Conservation (phyloP, 2,329 filamentous ascomycete genomes). For the Emmonsiellopsis sp. region DNA sequence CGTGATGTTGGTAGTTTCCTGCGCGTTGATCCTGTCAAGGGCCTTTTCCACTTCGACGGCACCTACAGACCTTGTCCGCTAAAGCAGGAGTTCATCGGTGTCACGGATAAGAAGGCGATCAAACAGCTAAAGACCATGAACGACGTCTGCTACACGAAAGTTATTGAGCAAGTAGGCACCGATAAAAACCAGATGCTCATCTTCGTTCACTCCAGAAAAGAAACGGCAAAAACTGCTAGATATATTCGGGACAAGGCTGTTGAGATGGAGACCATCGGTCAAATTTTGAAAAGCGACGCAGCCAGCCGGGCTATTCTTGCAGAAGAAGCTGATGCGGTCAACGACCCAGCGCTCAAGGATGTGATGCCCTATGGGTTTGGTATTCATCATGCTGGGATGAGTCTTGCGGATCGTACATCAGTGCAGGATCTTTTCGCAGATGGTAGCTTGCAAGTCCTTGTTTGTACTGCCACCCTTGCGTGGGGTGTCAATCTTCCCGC, state of each 20-base stretch:
- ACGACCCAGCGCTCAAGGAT: conserved; percentile 84
- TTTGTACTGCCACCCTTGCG: conserved; percentile 94
- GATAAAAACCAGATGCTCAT: conserved; percentile 97
- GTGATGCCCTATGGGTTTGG: conserved; percentile 92
- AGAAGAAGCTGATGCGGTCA: conserved; percentile 72
- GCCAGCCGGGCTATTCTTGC: conserved; percentile 81
- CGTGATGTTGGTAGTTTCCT: conserved; percentile 92
- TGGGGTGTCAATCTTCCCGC: conserved; percentile 99
- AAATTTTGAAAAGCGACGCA: conserved; percentile 87
- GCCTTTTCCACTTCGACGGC: conserved; percentile 92
- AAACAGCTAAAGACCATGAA: conserved; percentile 99
- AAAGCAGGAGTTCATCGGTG: conserved; percentile 92
- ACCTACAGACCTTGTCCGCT: conserved; percentile 88
- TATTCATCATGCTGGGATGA: conserved; percentile 98
- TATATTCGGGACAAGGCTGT: conserved; percentile 94
- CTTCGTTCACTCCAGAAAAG: conserved; percentile 96
- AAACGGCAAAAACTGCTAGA: conserved; percentile 93
- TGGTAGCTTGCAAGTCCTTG: conserved; percentile 85
- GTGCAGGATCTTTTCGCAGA: conserved; percentile 92
- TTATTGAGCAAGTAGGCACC: conserved; percentile 87
- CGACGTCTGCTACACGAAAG: conserved; percentile 95
- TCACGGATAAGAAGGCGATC: conserved; percentile 96
- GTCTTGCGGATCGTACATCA: conserved; percentile 81
- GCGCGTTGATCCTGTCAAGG: conserved; percentile 74
- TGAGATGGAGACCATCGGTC: conserved; percentile 93